These are phyloP conservation scores for Boletus subparvulus DNA, from an alignment of 768 basidiomycete species.

Conservation along the genomic window DNA sequence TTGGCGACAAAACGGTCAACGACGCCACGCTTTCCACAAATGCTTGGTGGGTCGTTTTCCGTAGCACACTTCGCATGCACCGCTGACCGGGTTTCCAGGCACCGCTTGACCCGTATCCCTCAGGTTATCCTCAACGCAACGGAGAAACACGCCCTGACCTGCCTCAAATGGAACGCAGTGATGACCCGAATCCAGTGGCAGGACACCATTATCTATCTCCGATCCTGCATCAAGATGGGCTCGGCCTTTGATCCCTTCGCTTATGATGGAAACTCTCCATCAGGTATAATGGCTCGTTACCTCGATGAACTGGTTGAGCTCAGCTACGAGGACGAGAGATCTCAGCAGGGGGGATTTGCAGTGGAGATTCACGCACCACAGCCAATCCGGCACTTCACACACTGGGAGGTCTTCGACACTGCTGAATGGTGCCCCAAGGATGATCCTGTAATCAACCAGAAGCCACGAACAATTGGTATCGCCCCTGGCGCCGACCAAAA, in stretches of 20 bases:
- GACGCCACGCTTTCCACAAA: slow-evolving; percentile 32
- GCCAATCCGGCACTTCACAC: slow-evolving; percentile 7
- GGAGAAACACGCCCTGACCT: slow-evolving; percentile 20
- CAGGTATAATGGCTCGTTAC: slow-evolving; percentile 14
- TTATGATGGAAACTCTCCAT: slow-evolving; percentile 14
- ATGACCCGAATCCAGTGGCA: slow-evolving; percentile 24
- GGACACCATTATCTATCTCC: slow-evolving; percentile 20
- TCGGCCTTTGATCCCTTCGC: slow-evolving; percentile 25
- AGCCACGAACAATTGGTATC: slow-evolving; percentile 26
- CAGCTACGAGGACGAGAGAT: background rate
- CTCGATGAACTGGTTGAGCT: slow-evolving; percentile 22
- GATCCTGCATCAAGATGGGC: slow-evolving; percentile 28
- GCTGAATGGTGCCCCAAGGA: slow-evolving; percentile 31
- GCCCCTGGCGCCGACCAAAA: slow-evolving; percentile 27
- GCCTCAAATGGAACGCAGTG: slow-evolving; percentile 24
- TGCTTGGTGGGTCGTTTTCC: slow-evolving; percentile 26
- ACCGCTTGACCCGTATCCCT: slow-evolving; percentile 22
- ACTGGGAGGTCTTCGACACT: slow-evolving; percentile 11
- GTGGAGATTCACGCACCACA: slow-evolving; percentile 16
- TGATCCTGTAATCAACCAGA: slow-evolving; percentile 32
- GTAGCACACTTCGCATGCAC: background rate
- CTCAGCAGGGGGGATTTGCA: background rate
- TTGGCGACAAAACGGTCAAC: slow-evolving; percentile 35
- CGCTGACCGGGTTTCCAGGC: slow-evolving; percentile 20
- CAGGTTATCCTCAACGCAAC: slow-evolving; percentile 23